Base-by-base conservation (phyloP, 2,329 filamentous ascomycete species). In the Aspergillus caelatus region DNA sequence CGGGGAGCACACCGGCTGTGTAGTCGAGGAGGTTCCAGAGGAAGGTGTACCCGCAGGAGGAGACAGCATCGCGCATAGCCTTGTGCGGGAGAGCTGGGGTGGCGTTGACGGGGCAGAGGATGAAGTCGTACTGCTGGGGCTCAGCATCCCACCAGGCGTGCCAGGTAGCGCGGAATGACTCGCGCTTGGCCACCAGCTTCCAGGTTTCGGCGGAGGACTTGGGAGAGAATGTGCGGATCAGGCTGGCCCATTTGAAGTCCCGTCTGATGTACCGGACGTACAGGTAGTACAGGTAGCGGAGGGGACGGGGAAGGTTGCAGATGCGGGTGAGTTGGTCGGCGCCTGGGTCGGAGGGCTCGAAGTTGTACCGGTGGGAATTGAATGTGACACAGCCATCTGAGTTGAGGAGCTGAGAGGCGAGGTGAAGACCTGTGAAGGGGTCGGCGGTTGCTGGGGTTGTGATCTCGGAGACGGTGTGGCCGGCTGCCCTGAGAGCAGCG, bases 21-120 rank as follows among this genome's bases (percentile, higher is more conserved):
- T 97, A 97, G 75, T 97, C 94, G 56, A 97, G 86, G 87, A 97
- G 68, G 71, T 97, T 97, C 81, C 95, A 98, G 61, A 97, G 79
- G 75, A 97, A 97, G 0, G 94, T 97, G 74, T 98, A 97, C 1
- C 93, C 93, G 72, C 94, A 97, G 68, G 89, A 92, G 66, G 90
- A 91, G 52, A 95, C 88, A 3, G 92, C 92, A 70, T 94, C 89
- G 68, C 88, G 87, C 93, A 97, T 97, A 0, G 88, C 93, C 54
- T 89, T 87, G 74, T 96, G 93, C 0, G 93, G 93, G 4, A 96
- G 87, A 0, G 94, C 94, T 1, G 94, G 93, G 0, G 93, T 96
- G 0, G 94, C 93, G 75, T 97, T 97, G 0, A 90, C 93, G n/a
- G 91, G 91, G 11, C 91, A 88, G 39, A 97, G 79, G 68, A 97